Base-by-base conservation (phyloP, 2,329 filamentous ascomycete species). In the Elsinoe necatrix region DNA sequence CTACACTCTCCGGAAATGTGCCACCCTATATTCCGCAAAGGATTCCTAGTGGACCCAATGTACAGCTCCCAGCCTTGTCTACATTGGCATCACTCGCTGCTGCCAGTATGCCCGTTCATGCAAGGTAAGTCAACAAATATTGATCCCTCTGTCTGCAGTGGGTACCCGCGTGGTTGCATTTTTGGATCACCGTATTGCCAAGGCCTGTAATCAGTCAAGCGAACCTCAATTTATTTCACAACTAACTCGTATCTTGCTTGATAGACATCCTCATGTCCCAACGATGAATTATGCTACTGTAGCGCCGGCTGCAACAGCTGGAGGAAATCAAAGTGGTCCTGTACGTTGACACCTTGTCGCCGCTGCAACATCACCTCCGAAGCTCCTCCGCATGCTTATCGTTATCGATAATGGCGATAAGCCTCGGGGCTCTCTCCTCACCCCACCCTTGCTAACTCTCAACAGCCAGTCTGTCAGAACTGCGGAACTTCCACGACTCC, bases 401-500 rank as follows among this genome's bases (percentile, higher is more conserved):
- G 48, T 48, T 58, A 60, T 61, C 61, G 59, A 61, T 59, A 62
- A 63, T 62, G 59, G 16, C 41, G 41, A 45, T 45, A 45, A 45
- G 41, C 41, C 41, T 18, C 41, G 18, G 41, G 25, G 41, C 41
- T 45, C 41, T n/a, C 55, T 29, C 48, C 34, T 20, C 35, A 54
- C 56, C 34, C 54, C 27, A 60, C 56, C 59, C 48, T 76, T 76
- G 74, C 72, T 73, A 61, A 72, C 72, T 42, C 72, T 72, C 51
- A 58, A 76, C 86, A 97, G 90, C 91, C 92, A 62, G 88, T 91
- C 63, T 98, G 93, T 73, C 89, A 95, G 72, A 98, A 98, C 72
- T 98, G 93, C 75, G 83, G 83, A 62, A 98, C 93, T 43, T 95
- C 89, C 41, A 97, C 91, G 54, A 98, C 93, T 45, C 93, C 93